Evolutionary conservation across 805 yeast species (phyloP), one percentile per base, ranked within the genome.

Genomic region (Komagataella ulmi): DNA sequence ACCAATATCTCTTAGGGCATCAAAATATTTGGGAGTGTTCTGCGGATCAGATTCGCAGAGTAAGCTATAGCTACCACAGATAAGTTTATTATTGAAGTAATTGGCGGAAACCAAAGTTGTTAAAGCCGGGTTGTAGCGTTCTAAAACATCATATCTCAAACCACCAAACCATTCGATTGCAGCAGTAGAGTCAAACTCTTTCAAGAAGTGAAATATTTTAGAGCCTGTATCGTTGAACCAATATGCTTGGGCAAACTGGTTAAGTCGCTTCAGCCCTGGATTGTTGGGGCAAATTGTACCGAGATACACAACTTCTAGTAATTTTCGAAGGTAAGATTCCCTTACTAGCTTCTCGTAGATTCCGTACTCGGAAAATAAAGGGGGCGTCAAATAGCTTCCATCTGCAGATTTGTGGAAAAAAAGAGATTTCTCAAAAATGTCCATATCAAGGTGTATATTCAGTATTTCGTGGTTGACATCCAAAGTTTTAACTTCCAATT

Each of bases 361-460:
- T 0, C 64, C 63, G 5, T 62, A 65, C 10, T 69, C 57, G 1
- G 53, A 44, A 46, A 65, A 63, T 12, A 53, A 50, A 5, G 65
- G 65, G 4, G 70, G 68, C 18, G 59, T 53, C 24, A 61, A 52
- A 53, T 73, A 69, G 4, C 23, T 45, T 45, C 24, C 47, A 24
- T 45, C 47, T 7, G 7, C 8, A 24, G 17, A 19, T n/a, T 3
- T 21, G 17, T 45, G 21, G 47, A 72, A 61, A 18, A 88, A 66
- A 50, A 85, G 65, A 0, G 17, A 14, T 23, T 45, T 24, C 14
- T 21, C 21, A 14, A 45, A 45, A 45, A 45, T 21, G 17, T 66
- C 62, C 2, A 84, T 71, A 55, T 84, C 80, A 4, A 86, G 62
- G 52, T 78, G 78, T 2, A 85, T 68, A 55, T 77, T 80, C 53